Conservation (phyloP, 2,329 filamentous ascomycete species). For the Ophiostoma triangulosporum region DNA sequence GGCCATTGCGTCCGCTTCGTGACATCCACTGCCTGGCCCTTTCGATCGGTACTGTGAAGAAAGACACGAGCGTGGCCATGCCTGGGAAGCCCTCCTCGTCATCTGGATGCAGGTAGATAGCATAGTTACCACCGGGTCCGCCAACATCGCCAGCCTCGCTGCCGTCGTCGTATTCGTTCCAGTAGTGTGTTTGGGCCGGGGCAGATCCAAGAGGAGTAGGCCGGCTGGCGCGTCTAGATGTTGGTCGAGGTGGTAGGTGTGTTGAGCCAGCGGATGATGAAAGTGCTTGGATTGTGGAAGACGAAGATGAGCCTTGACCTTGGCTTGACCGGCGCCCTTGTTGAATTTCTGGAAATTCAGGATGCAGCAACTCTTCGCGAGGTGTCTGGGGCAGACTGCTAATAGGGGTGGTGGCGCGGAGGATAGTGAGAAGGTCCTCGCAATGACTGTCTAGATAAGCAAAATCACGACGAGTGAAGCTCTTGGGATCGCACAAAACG, state of each 20-base stretch:
- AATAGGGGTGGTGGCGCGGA: slow-evolving; percentile 32
- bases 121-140: slow-evolving; percentile 47
- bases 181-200: slow-evolving; percentile 42
- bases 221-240: not conserved
- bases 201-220: not conserved
- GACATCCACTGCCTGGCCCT: slow-evolving; percentile 39
- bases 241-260: not conserved
- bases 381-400: slow-evolving; percentile 20
- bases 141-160: slow-evolving; percentile 49
- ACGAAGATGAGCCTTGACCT: slow-evolving; percentile 12
- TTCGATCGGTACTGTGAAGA: slow-evolving; percentile 35
- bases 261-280: slow-evolving; percentile 12
- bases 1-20: not conserved
- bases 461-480: slow-evolving; percentile 58
- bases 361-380: slow-evolving; percentile 18
- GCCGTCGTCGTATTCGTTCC: slow-evolving; percentile 79
- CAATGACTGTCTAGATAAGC: slow-evolving; percentile 35
- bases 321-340: slow-evolving; percentile 7
- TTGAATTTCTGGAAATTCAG: slow-evolving; percentile 16
- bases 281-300: slow-evolving; percentile 12
- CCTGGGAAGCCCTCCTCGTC: slow-evolving; percentile 47
- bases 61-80: slow-evolving; percentile 42
- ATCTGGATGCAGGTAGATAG: slow-evolving; percentile 62
- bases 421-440: slow-evolving; percentile 32
- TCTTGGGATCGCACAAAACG: slow-evolving; percentile 52